Base-by-base conservation (phyloP, 768 basidiomycete genomes). In the Leccinum incarnatum region DNA sequence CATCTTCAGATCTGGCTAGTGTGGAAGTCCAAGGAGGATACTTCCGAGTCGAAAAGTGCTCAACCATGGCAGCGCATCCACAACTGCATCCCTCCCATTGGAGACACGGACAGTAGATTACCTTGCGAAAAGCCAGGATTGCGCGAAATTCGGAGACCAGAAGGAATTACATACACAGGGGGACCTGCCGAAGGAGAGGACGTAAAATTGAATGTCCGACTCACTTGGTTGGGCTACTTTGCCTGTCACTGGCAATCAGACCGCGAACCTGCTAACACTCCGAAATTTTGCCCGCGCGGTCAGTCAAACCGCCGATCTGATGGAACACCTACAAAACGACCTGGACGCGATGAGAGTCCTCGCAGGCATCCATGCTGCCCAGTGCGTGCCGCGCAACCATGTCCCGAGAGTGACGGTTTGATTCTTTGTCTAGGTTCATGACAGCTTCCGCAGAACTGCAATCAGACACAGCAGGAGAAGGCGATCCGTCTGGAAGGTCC, bases 261-360 rank as follows among this genome's bases (percentile, higher is more conserved):
- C 30, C 30, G 30, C 5, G 32, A 5, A 32, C 32, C 32, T 30
- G 30, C 30, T 30, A 30, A 30, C 30, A 30, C 30, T 32, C 32
- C 32, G 32, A 32, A 32, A 4, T 32, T 0, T 12, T 32, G 11
- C 86, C 54, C 75, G 83, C 19, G 85, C 87, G 0, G 79, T 93
- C 51, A 78, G 80, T 25, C 87, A 85, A 63, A 91, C 91, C 1
- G 87, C 90, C 37, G 86, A 86, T 63, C 79, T 93, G 23, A 88
- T 90, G 72, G 90, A 88, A 67, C 82, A 85, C 55, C 79, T 94
- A 63, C 85, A 90, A 61, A 79, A 82, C 48, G 89, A 91, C 75
- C 73, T 94, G 54, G 82, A 88, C 57, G 85, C 88, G 15, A 93
- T 93, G 91, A 76, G 83, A 55, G 84, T 83, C 30, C 84, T 95